These are phyloP conservation scores for Cystobasidium slooffiae DNA, from an alignment of 1,284 basidiomycete genomes.

Conservation along the genomic window DNA sequence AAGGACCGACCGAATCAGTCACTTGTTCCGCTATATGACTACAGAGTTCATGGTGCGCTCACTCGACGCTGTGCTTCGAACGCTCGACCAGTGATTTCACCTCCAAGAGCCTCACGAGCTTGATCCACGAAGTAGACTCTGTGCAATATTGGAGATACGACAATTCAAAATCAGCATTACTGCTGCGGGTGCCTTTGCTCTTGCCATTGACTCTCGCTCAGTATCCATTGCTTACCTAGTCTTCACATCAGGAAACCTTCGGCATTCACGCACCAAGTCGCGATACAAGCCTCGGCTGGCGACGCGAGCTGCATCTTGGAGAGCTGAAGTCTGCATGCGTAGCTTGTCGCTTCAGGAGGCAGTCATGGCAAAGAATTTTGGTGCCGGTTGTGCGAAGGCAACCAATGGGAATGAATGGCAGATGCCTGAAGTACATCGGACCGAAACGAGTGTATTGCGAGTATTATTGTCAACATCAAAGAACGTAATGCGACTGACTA, in stretches of 20 bases:
- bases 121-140: slow-evolving; percentile 6
- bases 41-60: not conserved
- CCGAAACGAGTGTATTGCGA: not conserved
- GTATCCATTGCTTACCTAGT: slow-evolving; percentile 8
- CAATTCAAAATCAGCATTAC: not conserved
- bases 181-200: not conserved
- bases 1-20: not conserved
- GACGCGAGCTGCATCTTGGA: slow-evolving; percentile 5
- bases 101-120: not conserved
- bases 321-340: slow-evolving; percentile 23
- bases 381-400: too few species aligned
- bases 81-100: slow-evolving; percentile 1
- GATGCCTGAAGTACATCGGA: too few species aligned
- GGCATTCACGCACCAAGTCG: slow-evolving; percentile 21
- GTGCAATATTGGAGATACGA: not conserved
- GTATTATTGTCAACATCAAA: slow-evolving; percentile 12
- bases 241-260: slow-evolving; percentile 28
- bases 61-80: slow-evolving; percentile 10
- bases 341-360: not conserved
- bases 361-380: not conserved
- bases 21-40: not conserved
- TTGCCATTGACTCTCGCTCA: not conserved
- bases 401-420: too few species aligned
- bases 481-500: not conserved
- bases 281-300: slow-evolving; percentile 10